Conservation (phyloP, 192 early-diverging fungal species). For the Funneliformis mosseae region DNA sequence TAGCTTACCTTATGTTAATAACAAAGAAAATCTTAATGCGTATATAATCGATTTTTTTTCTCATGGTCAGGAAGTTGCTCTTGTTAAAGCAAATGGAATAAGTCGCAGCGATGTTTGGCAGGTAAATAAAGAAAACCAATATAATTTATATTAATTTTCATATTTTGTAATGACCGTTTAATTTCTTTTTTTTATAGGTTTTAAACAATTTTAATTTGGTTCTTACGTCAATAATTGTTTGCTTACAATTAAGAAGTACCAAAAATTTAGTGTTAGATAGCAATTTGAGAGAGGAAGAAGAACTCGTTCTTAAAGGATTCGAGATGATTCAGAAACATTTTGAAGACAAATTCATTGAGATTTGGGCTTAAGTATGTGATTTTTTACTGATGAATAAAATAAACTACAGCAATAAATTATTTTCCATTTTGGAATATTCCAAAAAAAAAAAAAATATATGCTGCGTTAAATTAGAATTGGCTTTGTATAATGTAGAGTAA, state of each 20-base stretch:
- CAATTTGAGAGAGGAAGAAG: background rate
- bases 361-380: background rate
- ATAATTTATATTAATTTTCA: background rate
- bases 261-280: background rate
- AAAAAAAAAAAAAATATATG: no score
- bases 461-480: no score
- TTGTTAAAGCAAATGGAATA: slow-evolving; percentile 29
- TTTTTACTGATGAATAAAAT: no score
- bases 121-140: background rate
- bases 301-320: slow-evolving; percentile 7
- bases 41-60: slow-evolving; percentile 27
- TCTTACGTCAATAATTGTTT: background rate
- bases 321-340: slow-evolving; percentile 2
- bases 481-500: no score
- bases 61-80: slow-evolving; percentile 22
- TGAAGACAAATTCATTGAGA: background rate
- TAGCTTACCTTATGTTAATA: slow-evolving; percentile 22
- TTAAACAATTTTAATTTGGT: slow-evolving; percentile 23
- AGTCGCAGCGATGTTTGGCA: slow-evolving; percentile 35
- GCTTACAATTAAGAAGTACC: background rate
- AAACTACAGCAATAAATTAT: no score
- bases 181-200: background rate
- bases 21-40: background rate
- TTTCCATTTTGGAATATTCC: no score
- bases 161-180: background rate